Evolutionary conservation across 176 grass and related monocot species (phyloP).

Genomic region (Microstegium vimineum): DNA sequence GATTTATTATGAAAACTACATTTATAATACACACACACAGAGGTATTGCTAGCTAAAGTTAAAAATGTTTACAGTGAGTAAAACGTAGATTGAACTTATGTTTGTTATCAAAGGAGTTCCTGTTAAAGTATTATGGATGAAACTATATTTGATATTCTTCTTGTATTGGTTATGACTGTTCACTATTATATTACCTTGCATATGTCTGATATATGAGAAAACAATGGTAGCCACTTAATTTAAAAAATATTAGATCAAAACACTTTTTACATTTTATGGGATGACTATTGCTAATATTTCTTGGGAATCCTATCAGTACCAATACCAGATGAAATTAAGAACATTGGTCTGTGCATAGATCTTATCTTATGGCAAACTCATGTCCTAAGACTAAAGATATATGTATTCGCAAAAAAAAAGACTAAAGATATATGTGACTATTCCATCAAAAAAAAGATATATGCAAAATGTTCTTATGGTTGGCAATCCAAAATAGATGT

Average conservation of each 20-base stretch:
- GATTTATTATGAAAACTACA: too few relatives aligned
- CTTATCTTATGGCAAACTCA: not conserved
- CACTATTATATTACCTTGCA: not conserved
- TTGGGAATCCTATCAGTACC: not conserved
- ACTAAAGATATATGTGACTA: not conserved
- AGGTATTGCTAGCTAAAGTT: too few relatives aligned
- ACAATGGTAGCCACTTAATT: not conserved
- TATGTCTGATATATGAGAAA: not conserved
- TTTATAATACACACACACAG: too few relatives aligned
- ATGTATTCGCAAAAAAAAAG: too few relatives aligned
- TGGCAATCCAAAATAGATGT: too few relatives aligned
- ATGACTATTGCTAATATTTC: not conserved
- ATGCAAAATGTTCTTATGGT: too few relatives aligned
- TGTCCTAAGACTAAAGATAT: not conserved
- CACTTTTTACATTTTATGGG: not conserved
- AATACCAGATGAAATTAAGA: not conserved
- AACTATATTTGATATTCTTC: not conserved
- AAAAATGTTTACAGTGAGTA: too few relatives aligned
- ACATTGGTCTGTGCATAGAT: not conserved
- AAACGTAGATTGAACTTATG: not conserved
- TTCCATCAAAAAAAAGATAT: too few relatives aligned
- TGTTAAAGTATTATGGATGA: not conserved
- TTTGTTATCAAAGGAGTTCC: not conserved
- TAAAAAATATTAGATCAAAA: not conserved
- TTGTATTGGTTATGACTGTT: constrained; percentile 1